phyloP scores from a whole-genome alignment of 805 yeast species.

The Candida tibetensis region DNA sequence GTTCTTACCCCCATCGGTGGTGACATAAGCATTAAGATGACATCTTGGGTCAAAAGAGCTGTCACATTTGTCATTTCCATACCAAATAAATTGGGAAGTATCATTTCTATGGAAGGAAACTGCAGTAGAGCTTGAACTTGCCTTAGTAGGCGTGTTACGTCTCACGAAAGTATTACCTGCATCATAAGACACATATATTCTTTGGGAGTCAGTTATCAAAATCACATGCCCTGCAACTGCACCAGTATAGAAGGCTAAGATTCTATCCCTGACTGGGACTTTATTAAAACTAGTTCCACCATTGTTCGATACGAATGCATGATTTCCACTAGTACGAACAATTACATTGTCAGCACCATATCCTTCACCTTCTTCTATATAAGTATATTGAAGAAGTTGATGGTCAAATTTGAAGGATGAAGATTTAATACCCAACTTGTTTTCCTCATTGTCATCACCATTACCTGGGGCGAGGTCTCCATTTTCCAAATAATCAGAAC shows the following conservation, averaged over 20 bases:
- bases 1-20: constrained; percentile 63
- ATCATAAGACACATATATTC: constrained; percentile 59
- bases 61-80: constrained; percentile 61
- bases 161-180: constrained; percentile 60
- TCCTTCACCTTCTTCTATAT: constrained; percentile 51
- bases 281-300: constrained; percentile 54
- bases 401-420: constrained; percentile 49
- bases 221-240: constrained; percentile 55
- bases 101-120: constrained; percentile 63
- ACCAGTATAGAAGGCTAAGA: constrained; percentile 60
- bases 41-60: constrained; percentile 46
- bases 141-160: constrained; percentile 49
- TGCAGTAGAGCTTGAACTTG: constrained; percentile 36
- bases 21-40: constrained; percentile 53
- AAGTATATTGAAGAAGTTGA: constrained; percentile 51
- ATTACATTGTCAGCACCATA: constrained; percentile 46
- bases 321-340: constrained; percentile 50
- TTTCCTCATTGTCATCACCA: constrained; percentile 10
- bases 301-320: constrained; percentile 65
- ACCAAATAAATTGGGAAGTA: constrained; percentile 61
- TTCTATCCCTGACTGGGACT: constrained; percentile 38
- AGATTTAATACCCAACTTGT: constrained; percentile 31
- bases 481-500: constrained; percentile 27
- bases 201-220: constrained; percentile 47
- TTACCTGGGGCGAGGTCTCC: constrained; percentile 1